Conservation (phyloP, 1,284 basidiomycete genomes). For the Cronartium quercuum region DNA sequence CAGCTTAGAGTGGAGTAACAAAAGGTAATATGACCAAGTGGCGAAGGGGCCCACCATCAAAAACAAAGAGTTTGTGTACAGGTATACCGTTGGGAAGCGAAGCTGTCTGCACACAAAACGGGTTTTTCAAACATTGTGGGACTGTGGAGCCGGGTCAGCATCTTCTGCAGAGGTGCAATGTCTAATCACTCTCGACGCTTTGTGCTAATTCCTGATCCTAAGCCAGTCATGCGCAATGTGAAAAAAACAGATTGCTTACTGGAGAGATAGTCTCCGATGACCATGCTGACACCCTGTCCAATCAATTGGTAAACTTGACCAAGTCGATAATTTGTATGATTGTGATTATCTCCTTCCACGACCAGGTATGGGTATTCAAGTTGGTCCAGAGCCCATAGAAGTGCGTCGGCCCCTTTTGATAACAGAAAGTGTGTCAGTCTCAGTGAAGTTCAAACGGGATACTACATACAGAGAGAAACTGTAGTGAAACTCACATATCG, state of each 20-base stretch:
- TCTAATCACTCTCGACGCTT: no score
- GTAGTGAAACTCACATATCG: conserved; percentile 24
- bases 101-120: not conserved
- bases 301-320: conserved; percentile 16
- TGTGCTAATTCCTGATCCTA: no score
- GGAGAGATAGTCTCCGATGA: conserved; percentile 34
- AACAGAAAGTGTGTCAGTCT: no score
- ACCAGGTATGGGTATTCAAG: conserved; percentile 25
- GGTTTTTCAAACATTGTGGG: not conserved
- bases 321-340: conserved; percentile 23
- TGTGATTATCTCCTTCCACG: conserved; percentile 20
- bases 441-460: no score
- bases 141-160: no score
- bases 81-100: not conserved
- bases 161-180: no score
- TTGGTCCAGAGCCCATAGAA: conserved; percentile 30
- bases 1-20: no score
- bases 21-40: no score
- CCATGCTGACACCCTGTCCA: conserved; percentile 22
- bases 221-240: no score
- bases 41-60: no score
- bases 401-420: conserved; percentile 26
- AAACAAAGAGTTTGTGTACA: not conserved
- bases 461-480: no score
- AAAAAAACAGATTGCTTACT: not conserved